These are phyloP conservation scores for Hansenula lynferdii DNA, from an alignment of 1,139 yeast species.

Conservation along the genomic window DNA sequence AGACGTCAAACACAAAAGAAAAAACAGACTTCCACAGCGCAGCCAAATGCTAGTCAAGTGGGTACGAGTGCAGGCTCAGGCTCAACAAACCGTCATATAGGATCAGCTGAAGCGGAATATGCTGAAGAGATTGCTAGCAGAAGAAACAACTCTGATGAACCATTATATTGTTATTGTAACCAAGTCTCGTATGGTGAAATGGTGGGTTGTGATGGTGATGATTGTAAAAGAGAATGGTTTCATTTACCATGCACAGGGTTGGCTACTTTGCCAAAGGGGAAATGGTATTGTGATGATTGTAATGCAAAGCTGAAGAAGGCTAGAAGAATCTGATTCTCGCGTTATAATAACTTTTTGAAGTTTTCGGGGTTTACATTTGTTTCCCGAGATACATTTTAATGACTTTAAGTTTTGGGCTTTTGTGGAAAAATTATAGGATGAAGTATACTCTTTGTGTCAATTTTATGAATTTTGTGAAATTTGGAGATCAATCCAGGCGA, in stretches of 20 bases:
- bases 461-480: too few relatives aligned
- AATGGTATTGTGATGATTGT: conserved; percentile 97
- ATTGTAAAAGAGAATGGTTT: conserved; percentile 95
- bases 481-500: too few relatives aligned
- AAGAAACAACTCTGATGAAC: conserved; percentile 43
- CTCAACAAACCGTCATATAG: too few relatives aligned
- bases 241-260: conserved; percentile 95
- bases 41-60: too few relatives aligned
- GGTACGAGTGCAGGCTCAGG: too few relatives aligned
- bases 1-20: conserved; percentile 15
- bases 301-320: conserved; percentile 27
- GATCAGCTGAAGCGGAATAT: conserved; percentile 4
- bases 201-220: conserved; percentile 98
- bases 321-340: too few relatives aligned
- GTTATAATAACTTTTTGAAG: too few relatives aligned
- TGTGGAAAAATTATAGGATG: too few relatives aligned
- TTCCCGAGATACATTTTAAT: too few relatives aligned
- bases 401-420: too few relatives aligned
- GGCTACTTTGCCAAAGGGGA: conserved; percentile 87
- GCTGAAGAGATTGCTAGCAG: conserved; percentile 15
- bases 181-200: conserved; percentile 97
- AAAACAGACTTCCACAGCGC: conserved; percentile 10
- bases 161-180: conserved; percentile 91
- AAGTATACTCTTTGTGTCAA: too few relatives aligned
- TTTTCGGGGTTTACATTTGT: too few relatives aligned